A percentile compares a stretch with the other conserved stretches of the same genome.
phyloP scores from a whole-genome alignment of 805 yeast species.

The Tetrapisispora namnaoensis region DNA sequence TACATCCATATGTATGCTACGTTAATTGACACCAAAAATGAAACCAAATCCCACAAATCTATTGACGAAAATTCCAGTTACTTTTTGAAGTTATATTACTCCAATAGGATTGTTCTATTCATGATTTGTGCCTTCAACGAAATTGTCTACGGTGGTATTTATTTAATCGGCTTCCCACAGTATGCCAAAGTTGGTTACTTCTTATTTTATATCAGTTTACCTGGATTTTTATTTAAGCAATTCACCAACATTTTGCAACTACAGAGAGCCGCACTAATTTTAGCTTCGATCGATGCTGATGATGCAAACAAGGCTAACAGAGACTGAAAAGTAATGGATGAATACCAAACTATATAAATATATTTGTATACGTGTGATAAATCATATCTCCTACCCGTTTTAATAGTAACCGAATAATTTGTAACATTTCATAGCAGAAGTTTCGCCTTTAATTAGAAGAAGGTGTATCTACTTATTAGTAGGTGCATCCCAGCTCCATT shows the following conservation, averaged over 20 bases:
- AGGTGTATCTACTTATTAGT: no score
- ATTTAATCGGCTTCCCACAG: constrained; percentile 53
- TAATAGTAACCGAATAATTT: no score
- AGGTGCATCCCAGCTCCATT: no score
- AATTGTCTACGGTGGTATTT: constrained; percentile 81
- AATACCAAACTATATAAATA: no score
- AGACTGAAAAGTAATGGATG: neutral
- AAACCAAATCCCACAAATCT: constrained; percentile 56
- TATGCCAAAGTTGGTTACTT: constrained; percentile 47
- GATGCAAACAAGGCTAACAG: constrained; percentile 17
- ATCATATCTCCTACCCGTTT: neutral
- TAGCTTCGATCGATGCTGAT: constrained; percentile 62
- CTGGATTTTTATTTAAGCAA: constrained; percentile 88
- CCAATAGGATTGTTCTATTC: constrained; percentile 74
- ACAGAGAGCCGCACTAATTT: constrained; percentile 68
- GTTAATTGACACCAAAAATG: constrained; percentile 59
- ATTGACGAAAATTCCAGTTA: constrained; percentile 61
- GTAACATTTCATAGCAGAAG: no score
- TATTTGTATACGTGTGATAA: no score
- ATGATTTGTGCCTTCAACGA: constrained; percentile 90
- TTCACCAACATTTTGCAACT: constrained; percentile 81
- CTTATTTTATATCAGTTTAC: constrained; percentile 53
- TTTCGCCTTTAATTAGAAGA: no score
- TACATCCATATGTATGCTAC: constrained; percentile 98
- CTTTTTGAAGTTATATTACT: constrained; percentile 77